Base-by-base conservation (phyloP, 2,329 filamentous ascomycete genomes). In the Neofusicoccum laricinum region DNA sequence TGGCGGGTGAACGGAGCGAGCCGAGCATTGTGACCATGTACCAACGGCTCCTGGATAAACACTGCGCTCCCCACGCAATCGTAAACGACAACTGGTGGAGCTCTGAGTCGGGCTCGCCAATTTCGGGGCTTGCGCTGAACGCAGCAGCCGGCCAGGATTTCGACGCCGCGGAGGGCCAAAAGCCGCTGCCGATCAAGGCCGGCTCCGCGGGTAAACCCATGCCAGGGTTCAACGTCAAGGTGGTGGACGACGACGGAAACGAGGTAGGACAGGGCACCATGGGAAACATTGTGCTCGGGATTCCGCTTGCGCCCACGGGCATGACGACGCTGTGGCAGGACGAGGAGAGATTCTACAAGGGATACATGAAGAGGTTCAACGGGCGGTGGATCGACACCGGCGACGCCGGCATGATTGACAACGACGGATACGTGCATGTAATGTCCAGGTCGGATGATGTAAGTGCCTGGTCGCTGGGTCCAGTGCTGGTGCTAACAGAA, bases 321-420 rank as follows among this genome's bases (percentile, higher is more conserved):
- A 93, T 97, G 71, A 89, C 92, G 0, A 93, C 89, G 1, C 81
- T 97, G 1, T 97, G 93, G 90, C 81, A 89, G 59, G 93, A 97
- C 67, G 90, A 93, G 50, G 90, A 91, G 67, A 82, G 93, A 38
- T 97, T 97, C 74, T 96, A 93, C 76, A 88, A 86, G 67, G 87
- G 92, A 1, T 98, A 97, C 71, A 78, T 97, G 68, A 90, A 90
- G 76, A 83, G 93, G 14, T 98, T 97, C 72, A 71, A 85, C 5
- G 92, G 92, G 0, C 85, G 85, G 69, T 97, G 92, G 91, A 78
- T 97, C 48, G 93, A 98, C 73, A 97, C 93, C 0, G 94, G 93
- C 2, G 93, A 98, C 74, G 90, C 92, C 0, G 93, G 94, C 0
- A 88, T 93, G 81, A 87, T 97, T 64, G 93, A 97, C 72, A 76